Evolutionary conservation across 2,329 filamentous ascomycete species (phyloP), one percentile per base, ranked within the genome.

Genomic region (Biscogniauxia mediterranea): DNA sequence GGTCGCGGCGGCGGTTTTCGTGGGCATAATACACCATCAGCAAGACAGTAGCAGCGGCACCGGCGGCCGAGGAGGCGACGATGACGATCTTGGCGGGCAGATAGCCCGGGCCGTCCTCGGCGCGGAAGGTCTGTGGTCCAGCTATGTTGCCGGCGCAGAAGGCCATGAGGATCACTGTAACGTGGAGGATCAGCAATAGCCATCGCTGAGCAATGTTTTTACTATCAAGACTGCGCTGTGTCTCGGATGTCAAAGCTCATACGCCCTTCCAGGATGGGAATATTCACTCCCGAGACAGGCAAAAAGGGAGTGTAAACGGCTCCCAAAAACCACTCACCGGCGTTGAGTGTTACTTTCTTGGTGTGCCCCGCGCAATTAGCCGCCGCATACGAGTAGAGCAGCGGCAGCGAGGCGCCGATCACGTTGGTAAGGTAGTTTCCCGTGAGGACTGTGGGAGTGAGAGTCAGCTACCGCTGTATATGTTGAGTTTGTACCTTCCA

Each of bases 301-400:
- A 2, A 23, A 23, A 23, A 23, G 23, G 23, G 23, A 5, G 23
- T 3, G 23, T 23, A 23, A 3, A 23, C 5, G 23, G 5, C 23
- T 23, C 23, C 23, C 23, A 23, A 23, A 23, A 23, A 23, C 5
- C 23, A 5, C 23, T 23, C 23, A 23, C 23, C 61, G 1, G 80
- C 81, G 5, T 80, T 80, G 28, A 82, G 79, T 0, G 78, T 83
- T n/a, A 78, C 81, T 70, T 80, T 84, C 73, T 80, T 84, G 23
- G 79, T 85, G 64, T 82, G 82, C 1, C 81, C 81, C 0, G 81
- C 80, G 17, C 82, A 76, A 66, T 74, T 74, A 32, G 72, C 68
- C 5, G 66, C 66, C 23, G 64, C 59, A 54, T 67, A 68, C 9
- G 63, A 66, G 57, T 69, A 69, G n/a, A 80, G 64, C n/a, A 81